Evolutionary conservation across 768 basidiomycete genomes (phyloP), one percentile per base, ranked within the genome.

Genomic region (Cubamyces sp.): DNA sequence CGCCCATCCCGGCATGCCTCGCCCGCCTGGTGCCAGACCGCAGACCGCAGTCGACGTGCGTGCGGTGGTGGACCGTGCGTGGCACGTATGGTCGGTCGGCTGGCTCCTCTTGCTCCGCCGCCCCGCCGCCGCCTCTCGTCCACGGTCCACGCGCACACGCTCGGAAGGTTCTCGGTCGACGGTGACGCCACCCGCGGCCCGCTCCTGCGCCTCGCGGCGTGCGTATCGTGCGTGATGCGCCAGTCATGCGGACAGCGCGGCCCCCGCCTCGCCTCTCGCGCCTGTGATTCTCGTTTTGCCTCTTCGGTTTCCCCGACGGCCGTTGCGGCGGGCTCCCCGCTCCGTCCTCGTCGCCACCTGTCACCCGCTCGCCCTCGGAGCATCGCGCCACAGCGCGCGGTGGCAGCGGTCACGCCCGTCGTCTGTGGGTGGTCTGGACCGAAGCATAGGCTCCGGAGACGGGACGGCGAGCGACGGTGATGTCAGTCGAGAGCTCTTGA

Each of bases 151-250:
- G 57, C 39, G 40, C 30, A 8, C 28, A 43, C 57, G 39, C 57
- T 12, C 47, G 41, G 41, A 52, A 43, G 26, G 41, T 28, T 42
- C 59, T 40, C 42, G 51, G 28, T 30, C 28, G 28, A 30, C 28
- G 28, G 59, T 60, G 19, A 40, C 59, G 50, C 51, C 51, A 30
- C 26, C 48, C 43, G 49, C 51, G 57, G 48, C 21, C 48, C 57
- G 57, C 48, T 19, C 57, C 25, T 14, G 45, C 16, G 18, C 7
- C 19, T 23, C 39, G 34, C 6, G 18, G 25, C 37, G 21, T 11
- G 23, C n/a, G n/a, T n/a, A n/a, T n/a, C n/a, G n/a, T 16, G 45
- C 56, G 14, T 16, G 14, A 16, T 19, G 23, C 47, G 39, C 39
- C 42, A 26, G 37, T 49, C 45, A 47, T 26, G 45, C 47, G 49